phyloP scores from a whole-genome alignment of 1,284 basidiomycete species.

The Heterobasidion irregulare region DNA sequence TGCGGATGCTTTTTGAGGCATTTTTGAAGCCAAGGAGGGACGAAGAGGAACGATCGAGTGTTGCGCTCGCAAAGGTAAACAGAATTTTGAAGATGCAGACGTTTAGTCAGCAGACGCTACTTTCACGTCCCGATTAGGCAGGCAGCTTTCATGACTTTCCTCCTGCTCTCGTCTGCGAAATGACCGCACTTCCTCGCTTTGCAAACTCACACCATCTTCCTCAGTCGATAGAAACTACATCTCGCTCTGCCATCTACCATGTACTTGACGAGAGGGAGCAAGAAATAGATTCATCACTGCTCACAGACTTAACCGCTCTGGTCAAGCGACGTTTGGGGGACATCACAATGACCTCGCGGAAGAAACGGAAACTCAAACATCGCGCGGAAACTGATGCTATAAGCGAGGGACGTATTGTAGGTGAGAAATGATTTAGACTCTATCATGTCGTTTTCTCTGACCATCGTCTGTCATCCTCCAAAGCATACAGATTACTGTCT shows the following conservation, averaged over 20 bases:
- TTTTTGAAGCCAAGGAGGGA: background rate
- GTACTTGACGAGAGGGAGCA: background rate
- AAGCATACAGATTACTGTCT: slow-evolving; percentile 26
- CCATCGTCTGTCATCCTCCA: background rate
- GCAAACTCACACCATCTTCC: slow-evolving; percentile 18
- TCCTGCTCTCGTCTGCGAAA: background rate
- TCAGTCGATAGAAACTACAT: slow-evolving; percentile 14
- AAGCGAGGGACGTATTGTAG: background rate
- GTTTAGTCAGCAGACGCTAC: no score
- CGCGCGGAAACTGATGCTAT: background rate
- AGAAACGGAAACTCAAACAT: slow-evolving; percentile 5
- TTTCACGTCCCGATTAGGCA: background rate
- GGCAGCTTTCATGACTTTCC: background rate
- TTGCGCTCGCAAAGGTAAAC: background rate
- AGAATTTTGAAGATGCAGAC: background rate
- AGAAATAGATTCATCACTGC: background rate
- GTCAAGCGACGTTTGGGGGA: slow-evolving; percentile 2
- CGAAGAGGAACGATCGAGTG: background rate
- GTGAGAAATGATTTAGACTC: background rate
- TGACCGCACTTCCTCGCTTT: slow-evolving; percentile 15
- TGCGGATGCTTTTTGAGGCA: slow-evolving; percentile 1
- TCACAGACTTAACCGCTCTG: slow-evolving; percentile 5
- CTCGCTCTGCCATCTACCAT: slow-evolving; percentile 18
- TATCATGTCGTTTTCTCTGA: background rate
- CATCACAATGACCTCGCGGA: slow-evolving; percentile 3